These are phyloP conservation scores for Epicoccum nigrum DNA, from an alignment of 2,329 filamentous ascomycete species.

Conservation along the genomic window DNA sequence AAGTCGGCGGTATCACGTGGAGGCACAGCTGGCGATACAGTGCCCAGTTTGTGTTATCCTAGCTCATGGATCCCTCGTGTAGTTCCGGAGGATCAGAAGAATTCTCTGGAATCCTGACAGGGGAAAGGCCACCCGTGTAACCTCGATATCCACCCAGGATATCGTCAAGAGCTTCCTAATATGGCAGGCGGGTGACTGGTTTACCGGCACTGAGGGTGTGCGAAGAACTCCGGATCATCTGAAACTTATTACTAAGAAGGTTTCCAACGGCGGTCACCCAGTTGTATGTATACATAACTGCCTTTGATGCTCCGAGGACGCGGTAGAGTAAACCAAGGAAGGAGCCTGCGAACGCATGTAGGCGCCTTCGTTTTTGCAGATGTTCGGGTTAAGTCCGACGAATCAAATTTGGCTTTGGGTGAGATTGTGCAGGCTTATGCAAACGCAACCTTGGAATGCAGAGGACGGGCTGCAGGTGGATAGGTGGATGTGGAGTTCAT, in stretches of 20 bases:
- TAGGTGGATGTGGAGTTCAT: slow-evolving; percentile 10
- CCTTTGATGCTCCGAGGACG: not conserved
- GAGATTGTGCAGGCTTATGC: not conserved
- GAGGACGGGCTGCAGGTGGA: slow-evolving; percentile 3
- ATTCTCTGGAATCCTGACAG: slow-evolving; percentile 9
- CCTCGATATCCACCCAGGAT: not conserved
- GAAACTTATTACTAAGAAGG: not conserved
- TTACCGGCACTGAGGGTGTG: not conserved
- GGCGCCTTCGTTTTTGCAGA: slow-evolving; percentile 1
- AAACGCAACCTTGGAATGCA: not conserved
- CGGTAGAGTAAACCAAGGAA: slow-evolving; percentile 5
- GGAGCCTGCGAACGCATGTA: slow-evolving; percentile 2
- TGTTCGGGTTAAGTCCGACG: not conserved
- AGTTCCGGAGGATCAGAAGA: slow-evolving; percentile 1
- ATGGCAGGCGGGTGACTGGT: not conserved
- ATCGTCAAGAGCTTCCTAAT: not conserved
- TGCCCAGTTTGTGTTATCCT: not conserved
- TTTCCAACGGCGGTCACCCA: not conserved
- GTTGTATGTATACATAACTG: not conserved
- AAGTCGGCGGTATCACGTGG: not conserved
- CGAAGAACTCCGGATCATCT: slow-evolving; percentile 15
- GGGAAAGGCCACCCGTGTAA: not conserved
- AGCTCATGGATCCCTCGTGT: not conserved
- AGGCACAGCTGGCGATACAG: not conserved
- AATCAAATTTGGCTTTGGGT: not conserved